Percentiles rank a stretch among this genome's conserved stretches.
phyloP scores from a whole-genome alignment of 257 asterid species.

The Scutellaria galericulata region DNA sequence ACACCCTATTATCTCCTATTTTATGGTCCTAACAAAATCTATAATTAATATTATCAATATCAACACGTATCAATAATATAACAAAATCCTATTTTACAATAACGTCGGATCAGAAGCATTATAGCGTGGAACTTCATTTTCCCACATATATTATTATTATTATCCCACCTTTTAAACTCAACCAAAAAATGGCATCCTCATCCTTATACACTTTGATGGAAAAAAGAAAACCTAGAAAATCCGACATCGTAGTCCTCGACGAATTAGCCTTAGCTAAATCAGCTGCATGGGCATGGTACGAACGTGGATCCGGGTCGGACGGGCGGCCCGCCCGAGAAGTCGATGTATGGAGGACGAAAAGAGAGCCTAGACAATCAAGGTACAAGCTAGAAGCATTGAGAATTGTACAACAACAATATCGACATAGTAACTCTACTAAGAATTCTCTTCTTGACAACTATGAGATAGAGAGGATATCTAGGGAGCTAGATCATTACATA shows the following conservation, averaged over 20 bases:
- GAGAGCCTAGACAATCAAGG: slow-evolving; percentile 52
- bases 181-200: slow-evolving; percentile 22
- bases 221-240: slow-evolving; percentile 36
- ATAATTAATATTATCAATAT: too few species aligned
- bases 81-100: neutral
- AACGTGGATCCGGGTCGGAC: slow-evolving; percentile 59
- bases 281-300: slow-evolving; percentile 68
- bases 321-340: slow-evolving; percentile 40
- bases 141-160: slow-evolving; percentile 31
- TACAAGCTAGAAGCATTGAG: slow-evolving; percentile 60
- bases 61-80: neutral
- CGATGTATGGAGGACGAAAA: slow-evolving; percentile 39
- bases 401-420: neutral
- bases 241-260: slow-evolving; percentile 34
- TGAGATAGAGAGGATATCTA: slow-evolving; percentile 63
- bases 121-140: slow-evolving; percentile 36
- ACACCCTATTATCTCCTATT: too few species aligned
- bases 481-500: slow-evolving; percentile 57
- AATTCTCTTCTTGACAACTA: slow-evolving; percentile 65
- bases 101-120: neutral
- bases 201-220: slow-evolving; percentile 25
- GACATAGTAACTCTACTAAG: neutral
- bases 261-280: slow-evolving; percentile 54
- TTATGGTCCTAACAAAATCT: too few species aligned
- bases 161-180: slow-evolving; percentile 12